Conservation (phyloP, 768 basidiomycete species). For the Kwoniella sp. region DNA sequence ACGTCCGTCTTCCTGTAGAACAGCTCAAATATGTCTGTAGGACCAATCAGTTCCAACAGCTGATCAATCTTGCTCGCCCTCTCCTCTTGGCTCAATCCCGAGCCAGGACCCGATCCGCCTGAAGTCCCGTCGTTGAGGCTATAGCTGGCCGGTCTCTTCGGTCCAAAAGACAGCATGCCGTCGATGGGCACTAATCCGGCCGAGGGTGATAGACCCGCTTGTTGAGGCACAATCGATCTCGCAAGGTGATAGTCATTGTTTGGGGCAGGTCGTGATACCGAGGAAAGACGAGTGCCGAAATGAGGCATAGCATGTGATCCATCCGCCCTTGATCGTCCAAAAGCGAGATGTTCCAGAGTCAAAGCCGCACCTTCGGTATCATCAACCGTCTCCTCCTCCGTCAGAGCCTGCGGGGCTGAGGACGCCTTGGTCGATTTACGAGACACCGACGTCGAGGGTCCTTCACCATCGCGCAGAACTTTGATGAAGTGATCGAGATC, state of each 20-base stretch:
- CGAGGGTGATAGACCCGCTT: constrained; percentile 1
- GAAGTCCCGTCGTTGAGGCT: neutral
- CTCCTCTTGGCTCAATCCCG: constrained; percentile 30
- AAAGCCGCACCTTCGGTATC: constrained; percentile 55
- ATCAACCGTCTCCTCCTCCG: constrained; percentile 39
- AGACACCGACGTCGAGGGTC: neutral
- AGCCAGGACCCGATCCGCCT: neutral
- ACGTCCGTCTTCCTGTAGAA: constrained; percentile 53
- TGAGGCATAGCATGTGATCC: constrained; percentile 41
- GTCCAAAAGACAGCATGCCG: neutral
- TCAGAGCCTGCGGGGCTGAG: constrained; percentile 1
- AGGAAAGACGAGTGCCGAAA: constrained; percentile 34
- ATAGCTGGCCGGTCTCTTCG: neutral
- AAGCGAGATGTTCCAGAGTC: constrained; percentile 54
- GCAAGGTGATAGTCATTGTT: constrained; percentile 49
- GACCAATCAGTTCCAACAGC: constrained; percentile 48
- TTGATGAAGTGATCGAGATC: constrained; percentile 48
- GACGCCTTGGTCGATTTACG: constrained; percentile 7
- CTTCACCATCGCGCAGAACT: constrained; percentile 11
- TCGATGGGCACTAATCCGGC: neutral
- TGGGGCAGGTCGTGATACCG: constrained; percentile 27
- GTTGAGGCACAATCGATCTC: constrained; percentile 20
- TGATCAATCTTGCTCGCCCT: constrained; percentile 36
- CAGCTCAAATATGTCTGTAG: constrained; percentile 49
- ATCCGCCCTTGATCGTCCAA: constrained; percentile 46